These are phyloP conservation scores for Pulveroboletus sp. DNA, from an alignment of 768 basidiomycete species.

Conservation along the genomic window DNA sequence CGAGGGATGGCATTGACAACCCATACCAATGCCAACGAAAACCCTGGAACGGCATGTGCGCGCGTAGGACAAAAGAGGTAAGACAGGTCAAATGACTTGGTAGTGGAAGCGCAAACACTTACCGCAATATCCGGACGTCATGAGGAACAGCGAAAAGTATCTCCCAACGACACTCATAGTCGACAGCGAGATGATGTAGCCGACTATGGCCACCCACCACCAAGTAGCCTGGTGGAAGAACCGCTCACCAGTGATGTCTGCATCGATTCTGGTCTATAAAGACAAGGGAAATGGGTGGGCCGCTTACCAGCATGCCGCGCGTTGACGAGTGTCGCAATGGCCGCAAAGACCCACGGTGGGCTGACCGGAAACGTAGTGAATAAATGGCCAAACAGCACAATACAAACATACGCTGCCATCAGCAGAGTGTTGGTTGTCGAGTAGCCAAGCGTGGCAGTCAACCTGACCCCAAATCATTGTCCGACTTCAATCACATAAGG, in stretches of 20 bases:
- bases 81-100: background rate
- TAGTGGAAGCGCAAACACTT: background rate
- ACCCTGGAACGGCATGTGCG: conserved; percentile 22
- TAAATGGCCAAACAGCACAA: background rate
- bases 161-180: conserved; percentile 49
- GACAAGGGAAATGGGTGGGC: background rate
- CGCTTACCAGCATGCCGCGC: conserved; percentile 50
- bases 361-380: conserved; percentile 26
- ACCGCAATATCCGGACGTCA: conserved; percentile 53
- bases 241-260: conserved; percentile 57
- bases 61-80: background rate
- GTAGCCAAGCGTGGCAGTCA: conserved; percentile 59
- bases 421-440: conserved; percentile 54
- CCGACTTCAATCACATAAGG: background rate
- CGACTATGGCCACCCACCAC: conserved; percentile 60
- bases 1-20: conserved; percentile 56
- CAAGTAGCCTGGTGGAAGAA: conserved; percentile 54
- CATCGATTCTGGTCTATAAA: background rate
- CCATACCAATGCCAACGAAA: conserved; percentile 52
- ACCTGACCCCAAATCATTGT: conserved; percentile 26
- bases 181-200: conserved; percentile 55
- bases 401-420: conserved; percentile 48
- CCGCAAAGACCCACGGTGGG: conserved; percentile 57
- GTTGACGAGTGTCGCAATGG: conserved; percentile 46
- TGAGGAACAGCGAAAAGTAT: conserved; percentile 60